Base-by-base conservation (phyloP, 805 yeast species). In the Candida mattraensis region DNA sequence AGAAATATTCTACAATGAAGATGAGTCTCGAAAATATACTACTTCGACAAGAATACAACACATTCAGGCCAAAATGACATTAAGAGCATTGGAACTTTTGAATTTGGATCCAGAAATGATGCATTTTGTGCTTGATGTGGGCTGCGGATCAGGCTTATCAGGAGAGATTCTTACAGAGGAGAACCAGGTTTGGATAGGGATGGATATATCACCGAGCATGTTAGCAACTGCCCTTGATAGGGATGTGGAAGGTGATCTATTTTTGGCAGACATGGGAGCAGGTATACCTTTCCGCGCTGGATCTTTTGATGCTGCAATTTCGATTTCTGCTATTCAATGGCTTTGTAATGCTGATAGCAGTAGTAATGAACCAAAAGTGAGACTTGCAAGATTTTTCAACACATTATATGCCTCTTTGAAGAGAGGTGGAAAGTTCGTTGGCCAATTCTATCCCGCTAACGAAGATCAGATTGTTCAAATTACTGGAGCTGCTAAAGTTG, bases 201-300 rank as follows among this genome's bases (percentile, higher is more conserved):
- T 93, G 87, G 99, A 93, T 63, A 93, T 93, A 33, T 78, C 98
- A 0, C 91, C 97, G 1, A 81, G 91, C 30, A 93, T 93, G 99
- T 70, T 93, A 50, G 96, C 96, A 1, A 85, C 94, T 3, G 99
- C 95, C 0, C 64, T 93, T 21, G 96, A 88, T 50, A 71, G 96
- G 56, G 96, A 85, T 22, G 82, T 87, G 10, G 97, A 87, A 37
- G 99, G 99, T 10, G 99, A 93, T 60, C 63, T 93, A 45, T 82
- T 93, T 58, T 66, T 93, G 37, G 83, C 88, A 23, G 99, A 93
- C 66, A 84, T 93, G 72, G 99, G 99, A 18, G 70, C 73, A 35
- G 99, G 99, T 21, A 73, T 93, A 2, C 98, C 98, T 5, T 93
- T 93, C 56, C 73, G 99, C 55, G 87, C 98, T 2, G 99, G 99